phyloP scores from a whole-genome alignment of 805 yeast species.

The Tetrapisispora phaffii region DNA sequence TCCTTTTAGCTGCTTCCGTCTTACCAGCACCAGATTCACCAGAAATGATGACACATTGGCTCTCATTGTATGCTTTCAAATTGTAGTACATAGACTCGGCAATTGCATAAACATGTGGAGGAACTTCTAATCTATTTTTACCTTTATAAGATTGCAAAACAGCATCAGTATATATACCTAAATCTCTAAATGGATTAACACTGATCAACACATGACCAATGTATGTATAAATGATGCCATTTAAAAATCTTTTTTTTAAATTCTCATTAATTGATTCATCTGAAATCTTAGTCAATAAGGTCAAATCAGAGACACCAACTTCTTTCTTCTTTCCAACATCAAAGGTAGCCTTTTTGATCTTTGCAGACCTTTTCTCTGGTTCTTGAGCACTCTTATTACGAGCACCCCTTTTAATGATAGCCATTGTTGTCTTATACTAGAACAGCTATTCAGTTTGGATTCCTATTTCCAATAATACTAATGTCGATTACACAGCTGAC shows the following conservation, averaged over 20 bases:
- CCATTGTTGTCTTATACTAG: slow-evolving; percentile 49
- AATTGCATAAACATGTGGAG: slow-evolving; percentile 96
- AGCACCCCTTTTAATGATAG: slow-evolving; percentile 65
- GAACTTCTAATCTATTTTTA: slow-evolving; percentile 88
- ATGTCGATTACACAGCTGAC: too few relatives aligned
- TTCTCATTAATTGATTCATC: slow-evolving; percentile 92
- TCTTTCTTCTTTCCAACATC: slow-evolving; percentile 84
- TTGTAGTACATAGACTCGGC: slow-evolving; percentile 96
- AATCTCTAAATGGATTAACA: slow-evolving; percentile 91
- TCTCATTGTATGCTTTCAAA: slow-evolving; percentile 86
- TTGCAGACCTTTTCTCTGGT: slow-evolving; percentile 46
- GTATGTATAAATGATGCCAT: slow-evolving; percentile 83
- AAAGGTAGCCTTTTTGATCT: slow-evolving; percentile 79
- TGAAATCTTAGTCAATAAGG: slow-evolving; percentile 75
- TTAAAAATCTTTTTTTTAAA: slow-evolving; percentile 77
- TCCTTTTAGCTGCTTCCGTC: slow-evolving; percentile 95
- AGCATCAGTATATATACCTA: slow-evolving; percentile 86
- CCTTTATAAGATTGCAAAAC: slow-evolving; percentile 72
- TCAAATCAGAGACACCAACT: slow-evolving; percentile 95
- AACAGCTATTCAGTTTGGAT: too few relatives aligned
- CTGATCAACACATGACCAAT: slow-evolving; percentile 92
- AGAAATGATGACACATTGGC: slow-evolving; percentile 93
- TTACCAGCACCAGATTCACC: slow-evolving; percentile 98
- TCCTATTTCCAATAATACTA: too few relatives aligned
- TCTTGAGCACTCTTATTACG: slow-evolving; percentile 44